Conservation (phyloP, 805 yeast species). For the Metschnikowia bowlesiae region DNA sequence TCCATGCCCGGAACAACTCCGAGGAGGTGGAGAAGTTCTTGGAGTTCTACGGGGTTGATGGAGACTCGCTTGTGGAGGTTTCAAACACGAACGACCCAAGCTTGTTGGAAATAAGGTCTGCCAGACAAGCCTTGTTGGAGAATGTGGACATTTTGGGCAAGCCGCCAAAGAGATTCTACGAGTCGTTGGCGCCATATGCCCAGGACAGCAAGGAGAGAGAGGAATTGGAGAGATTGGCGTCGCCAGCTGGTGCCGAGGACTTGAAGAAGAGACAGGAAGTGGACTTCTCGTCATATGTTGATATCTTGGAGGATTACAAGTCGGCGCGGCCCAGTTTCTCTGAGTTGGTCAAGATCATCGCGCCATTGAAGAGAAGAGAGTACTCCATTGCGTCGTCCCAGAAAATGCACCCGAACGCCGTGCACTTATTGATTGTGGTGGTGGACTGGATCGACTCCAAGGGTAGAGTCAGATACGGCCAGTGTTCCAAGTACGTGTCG, state of each 20-base stretch:
- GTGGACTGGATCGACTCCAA: slow-evolving; percentile 90
- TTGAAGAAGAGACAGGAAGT: slow-evolving; percentile 82
- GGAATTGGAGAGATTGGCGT: slow-evolving; percentile 56
- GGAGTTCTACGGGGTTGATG: slow-evolving; percentile 63
- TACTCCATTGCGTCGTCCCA: slow-evolving; percentile 97
- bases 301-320: slow-evolving; percentile 71
- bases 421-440: slow-evolving; percentile 87
- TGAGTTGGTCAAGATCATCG: slow-evolving; percentile 66
- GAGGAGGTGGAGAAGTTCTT: slow-evolving; percentile 67
- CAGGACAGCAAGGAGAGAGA: slow-evolving; percentile 63
- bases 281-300: slow-evolving; percentile 76
- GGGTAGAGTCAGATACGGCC: slow-evolving; percentile 88
- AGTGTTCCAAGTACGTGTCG: slow-evolving; percentile 86
- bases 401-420: slow-evolving; percentile 83
- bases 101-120: slow-evolving; percentile 68
- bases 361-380: slow-evolving; percentile 93
- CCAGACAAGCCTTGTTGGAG: slow-evolving; percentile 74
- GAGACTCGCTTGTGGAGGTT: slow-evolving; percentile 63
- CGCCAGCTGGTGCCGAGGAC: slow-evolving; percentile 79
- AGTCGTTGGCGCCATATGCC: slow-evolving; percentile 70
- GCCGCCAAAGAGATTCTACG: slow-evolving; percentile 93
- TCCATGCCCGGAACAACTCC: slow-evolving; percentile 81
- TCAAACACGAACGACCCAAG: slow-evolving; percentile 62
- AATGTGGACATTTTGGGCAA: slow-evolving; percentile 88
- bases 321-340: slow-evolving; percentile 74